These are phyloP conservation scores for Phylloboletellus chloephorus DNA, from an alignment of 1,284 basidiomycete species.

Conservation along the genomic window DNA sequence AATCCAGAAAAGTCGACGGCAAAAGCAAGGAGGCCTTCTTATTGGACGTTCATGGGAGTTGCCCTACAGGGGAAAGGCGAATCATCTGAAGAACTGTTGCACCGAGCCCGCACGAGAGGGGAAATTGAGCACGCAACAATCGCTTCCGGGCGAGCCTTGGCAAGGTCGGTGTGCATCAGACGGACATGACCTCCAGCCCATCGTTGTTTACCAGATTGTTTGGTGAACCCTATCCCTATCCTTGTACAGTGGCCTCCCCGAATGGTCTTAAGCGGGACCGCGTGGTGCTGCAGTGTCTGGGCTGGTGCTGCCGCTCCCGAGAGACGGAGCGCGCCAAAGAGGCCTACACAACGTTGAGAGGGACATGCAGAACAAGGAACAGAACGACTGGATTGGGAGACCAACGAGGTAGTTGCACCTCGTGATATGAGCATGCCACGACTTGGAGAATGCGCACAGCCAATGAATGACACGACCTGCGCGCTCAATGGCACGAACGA, in stretches of 20 bases:
- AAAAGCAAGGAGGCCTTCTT: not conserved
- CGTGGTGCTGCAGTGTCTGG: constrained; percentile 13
- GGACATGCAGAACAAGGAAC: constrained; percentile 4
- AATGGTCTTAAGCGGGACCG: constrained; percentile 22
- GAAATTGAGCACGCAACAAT: constrained; percentile 6
- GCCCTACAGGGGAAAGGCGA: constrained; percentile 9
- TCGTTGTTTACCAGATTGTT: constrained; percentile 5
- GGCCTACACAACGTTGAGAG: constrained; percentile 1
- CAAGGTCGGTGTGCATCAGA: constrained; percentile 13
- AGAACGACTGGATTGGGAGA: constrained; percentile 1
- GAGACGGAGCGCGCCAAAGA: constrained; percentile 1
- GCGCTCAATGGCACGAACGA: constrained; percentile 3
- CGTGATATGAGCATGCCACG: constrained; percentile 16
- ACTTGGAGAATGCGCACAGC: constrained; percentile 25
- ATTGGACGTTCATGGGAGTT: not conserved
- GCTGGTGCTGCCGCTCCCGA: not conserved
- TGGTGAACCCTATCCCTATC: constrained; percentile 14
- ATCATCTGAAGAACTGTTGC: constrained; percentile 14
- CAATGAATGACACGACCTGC: constrained; percentile 14
- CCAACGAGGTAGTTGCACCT: constrained; percentile 19
- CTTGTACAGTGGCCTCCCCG: constrained; percentile 16
- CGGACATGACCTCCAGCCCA: constrained; percentile 29
- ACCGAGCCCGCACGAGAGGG: constrained; percentile 1
- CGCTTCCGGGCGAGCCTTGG: constrained; percentile 1
- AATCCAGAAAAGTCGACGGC: constrained; percentile 5